Evolutionary conservation across 805 yeast species (phyloP).

Genomic region (Yarrowia sp.): DNA sequence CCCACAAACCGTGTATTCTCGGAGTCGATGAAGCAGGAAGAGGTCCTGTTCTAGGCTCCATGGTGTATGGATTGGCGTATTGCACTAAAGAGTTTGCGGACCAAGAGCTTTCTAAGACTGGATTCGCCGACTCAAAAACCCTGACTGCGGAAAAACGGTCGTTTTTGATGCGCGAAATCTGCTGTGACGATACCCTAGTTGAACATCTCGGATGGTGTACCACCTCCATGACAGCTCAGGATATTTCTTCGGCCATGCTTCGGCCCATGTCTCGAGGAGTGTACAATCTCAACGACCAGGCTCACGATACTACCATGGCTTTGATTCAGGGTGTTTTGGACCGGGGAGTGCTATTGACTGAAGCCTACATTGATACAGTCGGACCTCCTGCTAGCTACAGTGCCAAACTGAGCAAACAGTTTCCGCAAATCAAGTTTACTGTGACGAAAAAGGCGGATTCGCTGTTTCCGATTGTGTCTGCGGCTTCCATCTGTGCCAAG

Average conservation of each 20-base stretch:
- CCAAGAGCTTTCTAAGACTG: slow-evolving; percentile 61
- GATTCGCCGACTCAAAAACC: slow-evolving; percentile 93
- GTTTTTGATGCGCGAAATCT: slow-evolving; percentile 64
- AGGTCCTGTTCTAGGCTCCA: slow-evolving; percentile 97
- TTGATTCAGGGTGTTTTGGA: slow-evolving; percentile 71
- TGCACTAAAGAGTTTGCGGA: slow-evolving; percentile 62
- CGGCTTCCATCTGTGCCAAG: slow-evolving; percentile 95
- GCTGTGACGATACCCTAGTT: slow-evolving; percentile 56
- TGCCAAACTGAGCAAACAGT: slow-evolving; percentile 68
- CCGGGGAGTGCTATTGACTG: slow-evolving; percentile 67
- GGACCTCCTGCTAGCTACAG: slow-evolving; percentile 93
- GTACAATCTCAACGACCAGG: slow-evolving; percentile 90
- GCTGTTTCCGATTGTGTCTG: slow-evolving; percentile 86
- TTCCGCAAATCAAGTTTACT: slow-evolving; percentile 74
- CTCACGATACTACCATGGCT: slow-evolving; percentile 90
- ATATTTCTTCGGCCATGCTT: slow-evolving; percentile 89
- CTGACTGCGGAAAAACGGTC: slow-evolving; percentile 75
- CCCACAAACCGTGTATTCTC: slow-evolving; percentile 51
- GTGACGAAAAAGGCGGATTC: slow-evolving; percentile 97
- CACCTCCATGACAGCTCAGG: slow-evolving; percentile 82
- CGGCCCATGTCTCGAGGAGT: slow-evolving; percentile 60
- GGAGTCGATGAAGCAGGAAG: slow-evolving; percentile 99
- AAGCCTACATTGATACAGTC: slow-evolving; percentile 91
- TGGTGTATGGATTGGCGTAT: slow-evolving; percentile 93
- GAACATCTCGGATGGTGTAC: slow-evolving; percentile 86